A percentile compares a stretch with the other conserved stretches of the same genome.
These are phyloP conservation scores for Acrocalymma vagum DNA, from an alignment of 2,329 filamentous ascomycete genomes.

Conservation along the genomic window DNA sequence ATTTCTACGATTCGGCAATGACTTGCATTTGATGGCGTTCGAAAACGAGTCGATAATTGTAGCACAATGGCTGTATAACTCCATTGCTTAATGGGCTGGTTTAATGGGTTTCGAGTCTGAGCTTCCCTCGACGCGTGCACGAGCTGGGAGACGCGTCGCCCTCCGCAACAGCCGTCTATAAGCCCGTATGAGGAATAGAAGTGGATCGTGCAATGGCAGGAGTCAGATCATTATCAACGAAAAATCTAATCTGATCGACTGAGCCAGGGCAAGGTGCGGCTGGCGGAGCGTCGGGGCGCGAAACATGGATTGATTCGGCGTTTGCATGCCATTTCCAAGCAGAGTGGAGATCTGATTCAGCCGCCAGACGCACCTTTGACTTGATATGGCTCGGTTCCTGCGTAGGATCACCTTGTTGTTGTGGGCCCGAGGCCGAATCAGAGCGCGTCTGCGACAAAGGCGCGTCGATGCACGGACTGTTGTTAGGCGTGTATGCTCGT, in stretches of 20 bases:
- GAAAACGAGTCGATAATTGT: too few species aligned
- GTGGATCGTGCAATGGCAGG: too few species aligned
- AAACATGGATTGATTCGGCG: constrained; percentile 16
- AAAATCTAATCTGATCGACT: constrained; percentile 38
- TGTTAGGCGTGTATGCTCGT: constrained; percentile 27
- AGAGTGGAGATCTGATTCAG: constrained; percentile 29
- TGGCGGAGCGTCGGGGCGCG: constrained; percentile 15
- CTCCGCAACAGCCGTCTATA: too few species aligned
- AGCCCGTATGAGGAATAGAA: too few species aligned
- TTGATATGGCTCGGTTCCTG: constrained; percentile 30
- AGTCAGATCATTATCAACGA: constrained; percentile 14
- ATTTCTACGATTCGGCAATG: too few species aligned
- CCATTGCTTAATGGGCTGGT: too few species aligned
- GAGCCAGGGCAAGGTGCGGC: constrained; percentile 21
- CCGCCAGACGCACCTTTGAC: constrained; percentile 32
- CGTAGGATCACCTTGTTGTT: constrained; percentile 29
- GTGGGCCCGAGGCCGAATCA: constrained; percentile 38
- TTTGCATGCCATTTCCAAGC: constrained; percentile 35
- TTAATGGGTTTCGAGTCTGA: too few species aligned
- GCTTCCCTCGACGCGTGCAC: too few species aligned
- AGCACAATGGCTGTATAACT: too few species aligned
- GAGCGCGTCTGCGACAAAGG: constrained; percentile 36
- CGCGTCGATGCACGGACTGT: constrained; percentile 39
- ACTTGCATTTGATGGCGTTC: too few species aligned
- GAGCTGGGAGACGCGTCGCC: too few species aligned